phyloP scores from a whole-genome alignment of 2,329 filamentous ascomycete genomes.

The Didymella keratinophila region DNA sequence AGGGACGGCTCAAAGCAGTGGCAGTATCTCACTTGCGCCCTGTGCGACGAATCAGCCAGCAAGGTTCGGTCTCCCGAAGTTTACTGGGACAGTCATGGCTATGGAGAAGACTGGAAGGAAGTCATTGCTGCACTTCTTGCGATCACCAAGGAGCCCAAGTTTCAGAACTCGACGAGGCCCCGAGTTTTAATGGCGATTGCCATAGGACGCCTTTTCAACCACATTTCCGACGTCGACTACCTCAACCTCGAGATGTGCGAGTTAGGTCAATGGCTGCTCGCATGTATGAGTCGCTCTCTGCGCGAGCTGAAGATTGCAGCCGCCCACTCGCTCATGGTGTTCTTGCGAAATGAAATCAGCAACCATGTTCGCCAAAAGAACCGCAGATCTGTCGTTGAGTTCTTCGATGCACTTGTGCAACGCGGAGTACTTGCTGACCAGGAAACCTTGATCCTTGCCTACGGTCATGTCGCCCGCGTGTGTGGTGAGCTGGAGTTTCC shows the following conservation, averaged over 20 bases:
- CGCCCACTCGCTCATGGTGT: slow-evolving; percentile 71
- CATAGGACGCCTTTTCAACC: slow-evolving; percentile 72
- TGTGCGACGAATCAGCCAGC: slow-evolving; percentile 35
- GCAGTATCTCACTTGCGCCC: slow-evolving; percentile 27
- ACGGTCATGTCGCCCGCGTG: slow-evolving; percentile 80
- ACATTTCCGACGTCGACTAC: slow-evolving; percentile 66
- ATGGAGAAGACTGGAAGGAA: slow-evolving; percentile 45
- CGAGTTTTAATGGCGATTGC: slow-evolving; percentile 46
- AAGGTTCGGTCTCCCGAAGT: slow-evolving; percentile 8
- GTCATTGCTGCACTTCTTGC: slow-evolving; percentile 39
- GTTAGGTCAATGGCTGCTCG: slow-evolving; percentile 81
- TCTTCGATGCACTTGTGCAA: slow-evolving; percentile 76
- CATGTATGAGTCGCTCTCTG: slow-evolving; percentile 81
- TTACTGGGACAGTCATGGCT: slow-evolving; percentile 37
- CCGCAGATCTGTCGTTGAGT: slow-evolving; percentile 72
- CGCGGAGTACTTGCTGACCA: slow-evolving; percentile 72
- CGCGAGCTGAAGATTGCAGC: slow-evolving; percentile 86
- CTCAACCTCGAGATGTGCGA: slow-evolving; percentile 72
- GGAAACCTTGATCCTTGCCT: slow-evolving; percentile 85
- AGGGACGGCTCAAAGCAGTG: slow-evolving; percentile 18
- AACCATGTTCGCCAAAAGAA: slow-evolving; percentile 66
- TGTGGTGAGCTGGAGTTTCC: slow-evolving; percentile 85
- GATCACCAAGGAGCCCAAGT: slow-evolving; percentile 40
- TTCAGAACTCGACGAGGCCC: slow-evolving; percentile 41
- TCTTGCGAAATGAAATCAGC: slow-evolving; percentile 63